Conservation (phyloP, 2,329 filamentous ascomycete genomes). For the Fusarium marasasianum region DNA sequence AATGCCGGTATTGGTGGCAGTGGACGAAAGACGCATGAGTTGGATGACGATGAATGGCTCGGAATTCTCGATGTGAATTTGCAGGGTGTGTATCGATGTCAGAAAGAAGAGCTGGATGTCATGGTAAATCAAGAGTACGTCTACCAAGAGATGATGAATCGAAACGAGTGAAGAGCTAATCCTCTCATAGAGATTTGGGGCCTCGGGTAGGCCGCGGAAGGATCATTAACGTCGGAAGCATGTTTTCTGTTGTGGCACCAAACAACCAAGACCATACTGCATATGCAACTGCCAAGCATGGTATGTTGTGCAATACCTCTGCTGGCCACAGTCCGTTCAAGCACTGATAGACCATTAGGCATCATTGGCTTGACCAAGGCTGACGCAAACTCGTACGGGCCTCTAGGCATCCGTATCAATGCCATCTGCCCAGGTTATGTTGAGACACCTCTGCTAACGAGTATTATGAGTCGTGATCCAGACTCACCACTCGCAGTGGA, state of each 20-base stretch:
- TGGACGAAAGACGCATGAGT: slow-evolving; percentile 55
- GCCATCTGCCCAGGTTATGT: slow-evolving; percentile 67
- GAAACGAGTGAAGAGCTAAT: neutral
- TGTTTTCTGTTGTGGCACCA: slow-evolving; percentile 59
- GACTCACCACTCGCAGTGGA: slow-evolving; percentile 49
- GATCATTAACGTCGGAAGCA: slow-evolving; percentile 65
- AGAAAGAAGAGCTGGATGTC: slow-evolving; percentile 60
- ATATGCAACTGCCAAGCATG: slow-evolving; percentile 64
- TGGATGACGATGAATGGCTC: slow-evolving; percentile 58
- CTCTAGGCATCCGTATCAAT: slow-evolving; percentile 65
- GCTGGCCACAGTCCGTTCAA: neutral
- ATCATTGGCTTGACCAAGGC: slow-evolving; percentile 63
- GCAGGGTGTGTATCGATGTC: slow-evolving; percentile 66
- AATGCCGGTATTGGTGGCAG: slow-evolving; percentile 61
- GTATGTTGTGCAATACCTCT: slow-evolving; percentile 28
- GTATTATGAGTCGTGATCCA: slow-evolving; percentile 33
- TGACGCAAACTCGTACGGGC: slow-evolving; percentile 63
- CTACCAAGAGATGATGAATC: neutral
- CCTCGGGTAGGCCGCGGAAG: slow-evolving; percentile 55
- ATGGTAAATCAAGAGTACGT: slow-evolving; percentile 61
- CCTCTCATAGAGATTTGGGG: slow-evolving; percentile 46
- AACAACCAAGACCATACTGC: slow-evolving; percentile 53
- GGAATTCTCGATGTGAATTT: slow-evolving; percentile 63
- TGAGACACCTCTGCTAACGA: slow-evolving; percentile 51
- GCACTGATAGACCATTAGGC: slow-evolving; percentile 18